Conservation (phyloP, 1,284 basidiomycete genomes). For the Ustanciosporium gigantosporum region DNA sequence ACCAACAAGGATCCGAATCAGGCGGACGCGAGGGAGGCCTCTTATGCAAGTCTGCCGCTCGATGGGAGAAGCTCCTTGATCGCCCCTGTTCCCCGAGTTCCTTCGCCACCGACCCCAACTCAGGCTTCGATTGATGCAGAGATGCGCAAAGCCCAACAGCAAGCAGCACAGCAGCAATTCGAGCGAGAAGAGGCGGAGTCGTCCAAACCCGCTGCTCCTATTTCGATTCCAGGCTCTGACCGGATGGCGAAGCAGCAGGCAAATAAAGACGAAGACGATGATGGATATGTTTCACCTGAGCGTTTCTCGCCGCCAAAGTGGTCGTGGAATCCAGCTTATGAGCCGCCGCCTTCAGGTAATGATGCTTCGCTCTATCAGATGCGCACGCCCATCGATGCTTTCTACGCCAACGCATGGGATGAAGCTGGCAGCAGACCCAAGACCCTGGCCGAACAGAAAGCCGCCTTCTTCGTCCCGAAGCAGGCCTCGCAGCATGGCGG, state of each 20-base stretch:
- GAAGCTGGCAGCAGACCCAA: slow-evolving; percentile 35
- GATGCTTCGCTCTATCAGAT: slow-evolving; percentile 62
- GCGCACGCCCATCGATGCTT: slow-evolving; percentile 62
- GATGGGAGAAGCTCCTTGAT: slow-evolving; percentile 84
- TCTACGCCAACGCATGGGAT: slow-evolving; percentile 66
- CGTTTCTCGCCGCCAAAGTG: slow-evolving; percentile 53
- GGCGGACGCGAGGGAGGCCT: slow-evolving; percentile 65
- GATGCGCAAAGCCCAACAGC: not conserved
- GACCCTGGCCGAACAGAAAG: slow-evolving; percentile 35
- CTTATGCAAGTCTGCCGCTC: slow-evolving; percentile 77
- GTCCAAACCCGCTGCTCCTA: not conserved
- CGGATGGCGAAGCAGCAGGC: no score
- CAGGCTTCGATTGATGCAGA: slow-evolving; percentile 25
- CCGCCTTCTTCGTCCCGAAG: slow-evolving; percentile 67
- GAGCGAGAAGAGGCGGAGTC: no score
- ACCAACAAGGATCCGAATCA: no score
- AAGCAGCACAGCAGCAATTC: no score
- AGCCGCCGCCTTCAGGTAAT: slow-evolving; percentile 62
- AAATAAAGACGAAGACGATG: not conserved
- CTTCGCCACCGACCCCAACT: slow-evolving; percentile 35
- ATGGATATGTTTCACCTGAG: slow-evolving; percentile 16
- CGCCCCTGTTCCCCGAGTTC: slow-evolving; percentile 65
- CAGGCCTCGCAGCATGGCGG: slow-evolving; percentile 3
- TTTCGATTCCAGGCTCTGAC: slow-evolving; percentile 7
- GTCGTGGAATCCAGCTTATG: slow-evolving; percentile 64